Conservation (phyloP, 2,329 filamentous ascomycete genomes). For the Madurella fahalii region DNA sequence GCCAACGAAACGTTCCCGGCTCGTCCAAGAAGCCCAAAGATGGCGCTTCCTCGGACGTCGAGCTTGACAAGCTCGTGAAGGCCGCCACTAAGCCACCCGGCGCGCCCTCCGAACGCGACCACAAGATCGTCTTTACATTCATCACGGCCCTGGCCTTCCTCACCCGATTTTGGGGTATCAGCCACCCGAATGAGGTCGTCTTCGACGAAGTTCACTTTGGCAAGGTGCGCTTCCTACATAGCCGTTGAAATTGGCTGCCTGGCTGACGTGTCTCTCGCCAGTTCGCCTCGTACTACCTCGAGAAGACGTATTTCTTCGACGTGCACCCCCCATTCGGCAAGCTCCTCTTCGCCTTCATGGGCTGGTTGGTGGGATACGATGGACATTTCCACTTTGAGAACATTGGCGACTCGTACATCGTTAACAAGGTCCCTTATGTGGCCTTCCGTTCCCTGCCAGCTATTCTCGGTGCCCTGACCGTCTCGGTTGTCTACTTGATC, state of each 20-base stretch:
- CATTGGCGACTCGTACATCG: conserved; percentile 96
- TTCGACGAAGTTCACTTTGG: conserved; percentile 99
- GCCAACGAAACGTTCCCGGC: conserved; percentile 52
- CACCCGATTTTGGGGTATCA: conserved; percentile 94
- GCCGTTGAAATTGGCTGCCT: background rate
- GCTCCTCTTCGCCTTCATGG: conserved; percentile 93
- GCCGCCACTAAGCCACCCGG: conserved; percentile 35
- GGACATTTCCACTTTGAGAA: conserved; percentile 98
- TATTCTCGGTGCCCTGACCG: conserved; percentile 84
- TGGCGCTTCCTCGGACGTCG: conserved; percentile 39
- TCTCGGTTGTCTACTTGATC: conserved; percentile 90
- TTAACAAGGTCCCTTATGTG: conserved; percentile 95
- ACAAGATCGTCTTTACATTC: conserved; percentile 71
- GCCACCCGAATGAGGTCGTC: conserved; percentile 91
- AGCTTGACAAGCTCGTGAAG: conserved; percentile 49
- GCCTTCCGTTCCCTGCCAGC: conserved; percentile 93
- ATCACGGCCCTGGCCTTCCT: conserved; percentile 82
- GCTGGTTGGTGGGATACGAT: conserved; percentile 96
- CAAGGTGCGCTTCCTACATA: conserved; percentile 62
- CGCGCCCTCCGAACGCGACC: conserved; percentile 67
- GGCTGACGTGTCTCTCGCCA: conserved; percentile 32
- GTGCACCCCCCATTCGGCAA: conserved; percentile 98
- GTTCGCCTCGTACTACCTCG: conserved; percentile 79
- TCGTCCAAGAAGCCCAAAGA: conserved; percentile 46
- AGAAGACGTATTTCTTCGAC: conserved; percentile 99